Base-by-base conservation (phyloP, 2,329 filamentous ascomycete species). In the Cercospora citrullina region DNA sequence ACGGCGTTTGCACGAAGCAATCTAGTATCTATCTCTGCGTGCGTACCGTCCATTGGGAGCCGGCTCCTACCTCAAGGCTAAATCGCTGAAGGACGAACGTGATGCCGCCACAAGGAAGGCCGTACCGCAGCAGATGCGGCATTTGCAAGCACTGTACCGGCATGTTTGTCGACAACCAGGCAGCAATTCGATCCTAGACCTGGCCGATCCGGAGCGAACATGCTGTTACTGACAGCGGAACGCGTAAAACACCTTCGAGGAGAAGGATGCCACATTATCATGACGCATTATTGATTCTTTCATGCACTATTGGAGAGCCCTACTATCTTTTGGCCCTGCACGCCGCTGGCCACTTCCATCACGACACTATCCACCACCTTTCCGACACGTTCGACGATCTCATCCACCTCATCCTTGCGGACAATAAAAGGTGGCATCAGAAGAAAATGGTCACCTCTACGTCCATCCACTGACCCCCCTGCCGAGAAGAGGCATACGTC, bases 401-500 rank as follows among this genome's bases (percentile, higher is more conserved):
- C 48, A 57, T 64, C 62, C 42, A 64, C 31, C 48, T 64, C 62
- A 31, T 58, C 53, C 62, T 57, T 26, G 45, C 36, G 28, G 58
- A 65, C 64, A 33, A 61, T 51, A 31, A 60, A 65, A 30, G 64
- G 23, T 36, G 64, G 64, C 33, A 39, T 39, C 45, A 65, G 39
- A 33, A 65, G 55, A 48, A 65, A 60, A 31, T 65, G 57, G 58
- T 65, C 64, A 33, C 64, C 64, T 18, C n/a, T 18, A 39, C 31
- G 36, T 28, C 62, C 62, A 33, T 64, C 62, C 39, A 58, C 48
- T 45, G 62, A 53, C 39, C 62, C 62, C 51, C 33, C 31, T 31
- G 48, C 62, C 16, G 48, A 42, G 51, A 58, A 64, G 48, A 64
- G 48, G 53, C 39, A 57, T 5, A 64, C 57, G 48, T 64, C 51